Base-by-base conservation (phyloP, 2,329 filamentous ascomycete species). In the Dactylellina sp. region DNA sequence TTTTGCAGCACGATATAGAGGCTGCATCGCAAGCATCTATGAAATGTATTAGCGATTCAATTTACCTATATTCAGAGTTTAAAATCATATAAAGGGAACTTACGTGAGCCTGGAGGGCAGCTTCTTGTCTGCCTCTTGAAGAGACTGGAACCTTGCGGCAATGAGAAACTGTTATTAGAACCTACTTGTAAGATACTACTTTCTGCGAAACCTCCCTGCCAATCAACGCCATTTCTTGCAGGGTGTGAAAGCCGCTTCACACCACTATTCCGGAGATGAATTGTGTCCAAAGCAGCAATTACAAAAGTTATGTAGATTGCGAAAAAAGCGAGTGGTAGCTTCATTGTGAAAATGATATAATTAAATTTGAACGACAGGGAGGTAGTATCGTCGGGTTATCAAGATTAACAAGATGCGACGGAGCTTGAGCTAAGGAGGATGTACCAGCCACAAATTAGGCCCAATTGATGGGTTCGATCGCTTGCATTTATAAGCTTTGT, bases 11-110 rank as follows among this genome's bases (percentile, higher is more conserved):
- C 12, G 44, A 16, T 1, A 40, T 52, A 28, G 37, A 24, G 7
- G 46, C 44, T 20, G 46, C 46, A 22, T 50, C 46, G n/a, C 57
- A 61, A 4, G 42, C 9, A 42, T 52, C 57, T 61, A 60, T 49
- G 37, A 20, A 40, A 22, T 28, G 9, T 32, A 32, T 32, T 32
- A 32, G 28, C 9, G 4, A 9, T 32, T 32, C 28, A 5, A 9
- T 9, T 47, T 9, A 1, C n/a, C 11, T 7, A 1, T 47, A n/a
- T n/a, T n/a, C n/a, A n/a, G n/a, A n/a, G n/a, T n/a, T n/a, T n/a
- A n/a, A n/a, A n/a, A n/a, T n/a, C n/a, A n/a, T n/a, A 40, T 40
- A 37, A 24, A 2, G 7, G 4, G 18, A 16, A 61, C 42, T 40
- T 52, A 61, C 57, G 28, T 24, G 44, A 25, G 9, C 57, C 57